phyloP scores from a whole-genome alignment of 2,329 filamentous ascomycete species.

The Xylariales sp. region DNA sequence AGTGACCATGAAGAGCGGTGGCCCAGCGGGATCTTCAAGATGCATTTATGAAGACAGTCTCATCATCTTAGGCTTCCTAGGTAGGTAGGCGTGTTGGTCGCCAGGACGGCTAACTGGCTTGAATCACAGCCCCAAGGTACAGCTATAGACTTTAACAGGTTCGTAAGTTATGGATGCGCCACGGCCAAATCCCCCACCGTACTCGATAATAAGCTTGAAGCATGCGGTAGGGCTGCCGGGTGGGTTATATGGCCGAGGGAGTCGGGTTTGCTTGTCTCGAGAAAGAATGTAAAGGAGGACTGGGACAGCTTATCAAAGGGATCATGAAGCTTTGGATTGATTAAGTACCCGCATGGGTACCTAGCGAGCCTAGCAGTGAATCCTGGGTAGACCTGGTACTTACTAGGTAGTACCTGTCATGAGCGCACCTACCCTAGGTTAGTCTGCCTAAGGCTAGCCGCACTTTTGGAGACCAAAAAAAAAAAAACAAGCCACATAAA shows the following conservation, averaged over 20 bases:
- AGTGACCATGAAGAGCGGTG: not conserved
- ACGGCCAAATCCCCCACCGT: constrained; percentile 1
- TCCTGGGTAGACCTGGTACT: too few relatives aligned
- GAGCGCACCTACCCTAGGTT: too few relatives aligned
- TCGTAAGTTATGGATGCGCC: not conserved
- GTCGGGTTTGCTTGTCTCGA: not conserved
- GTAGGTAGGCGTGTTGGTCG: constrained; percentile 11
- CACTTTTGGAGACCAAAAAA: too few relatives aligned
- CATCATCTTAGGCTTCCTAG: constrained; percentile 11
- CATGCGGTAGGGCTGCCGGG: not conserved
- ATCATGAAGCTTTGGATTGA: not conserved
- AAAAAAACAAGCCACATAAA: too few relatives aligned
- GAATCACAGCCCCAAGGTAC: not conserved
- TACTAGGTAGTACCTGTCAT: too few relatives aligned
- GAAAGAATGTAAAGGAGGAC: not conserved
- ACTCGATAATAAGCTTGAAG: not conserved
- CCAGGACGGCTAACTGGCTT: constrained; percentile 12
- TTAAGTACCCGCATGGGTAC: too few relatives aligned
- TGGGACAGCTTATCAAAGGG: constrained; percentile 2
- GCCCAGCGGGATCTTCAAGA: not conserved
- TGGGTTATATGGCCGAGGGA: not conserved
- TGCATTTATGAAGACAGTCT: constrained; percentile 3
- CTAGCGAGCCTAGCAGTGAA: too few relatives aligned
- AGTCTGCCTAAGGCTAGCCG: too few relatives aligned
- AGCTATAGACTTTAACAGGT: not conserved